These are phyloP conservation scores for Piper betle DNA, from an alignment of 164 flowering plant species.

Conservation along the genomic window DNA sequence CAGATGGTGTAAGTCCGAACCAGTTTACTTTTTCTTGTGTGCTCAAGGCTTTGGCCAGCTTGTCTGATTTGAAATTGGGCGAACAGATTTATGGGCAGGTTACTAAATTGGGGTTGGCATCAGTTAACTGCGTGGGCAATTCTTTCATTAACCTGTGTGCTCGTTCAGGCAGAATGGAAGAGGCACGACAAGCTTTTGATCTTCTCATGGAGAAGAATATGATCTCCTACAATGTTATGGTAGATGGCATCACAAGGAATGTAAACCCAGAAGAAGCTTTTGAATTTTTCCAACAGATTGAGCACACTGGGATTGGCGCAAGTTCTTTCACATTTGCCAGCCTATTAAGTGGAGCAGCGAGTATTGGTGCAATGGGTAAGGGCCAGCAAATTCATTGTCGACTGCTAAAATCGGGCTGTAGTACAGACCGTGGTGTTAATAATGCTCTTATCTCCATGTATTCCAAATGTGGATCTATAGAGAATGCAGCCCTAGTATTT, in stretches of 20 bases:
- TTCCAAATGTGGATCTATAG: slow-evolving; percentile 66
- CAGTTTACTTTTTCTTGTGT: slow-evolving; percentile 67
- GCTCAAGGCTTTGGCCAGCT: slow-evolving; percentile 67
- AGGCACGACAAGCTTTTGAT: slow-evolving; percentile 67
- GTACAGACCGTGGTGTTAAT: slow-evolving; percentile 25
- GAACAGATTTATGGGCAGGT: slow-evolving; percentile 46
- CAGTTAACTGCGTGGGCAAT: slow-evolving; percentile 59
- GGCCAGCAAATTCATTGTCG: slow-evolving; percentile 76
- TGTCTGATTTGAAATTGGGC: slow-evolving; percentile 31
- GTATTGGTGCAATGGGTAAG: slow-evolving; percentile 47
- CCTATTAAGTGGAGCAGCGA: slow-evolving; percentile 71
- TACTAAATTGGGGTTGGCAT: slow-evolving; percentile 42
- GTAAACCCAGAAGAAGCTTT: slow-evolving; percentile 44
- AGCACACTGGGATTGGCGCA: slow-evolving; percentile 23
- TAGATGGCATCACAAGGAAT: slow-evolving; percentile 53
- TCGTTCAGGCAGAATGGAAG: slow-evolving; percentile 48
- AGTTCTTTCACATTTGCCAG: slow-evolving; percentile 60
- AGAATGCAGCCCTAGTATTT: slow-evolving; percentile 51
- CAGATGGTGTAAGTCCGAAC: slow-evolving; percentile 40
- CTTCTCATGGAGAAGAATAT: slow-evolving; percentile 59
- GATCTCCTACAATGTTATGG: slow-evolving; percentile 50
- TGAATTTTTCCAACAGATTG: slow-evolving; percentile 39
- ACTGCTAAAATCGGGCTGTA: slow-evolving; percentile 44
- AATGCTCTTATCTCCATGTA: slow-evolving; percentile 84
- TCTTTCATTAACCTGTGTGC: slow-evolving; percentile 69